Evolutionary conservation across 176 grass and related monocot species (phyloP).

Genomic region (Luzula sylvatica): DNA sequence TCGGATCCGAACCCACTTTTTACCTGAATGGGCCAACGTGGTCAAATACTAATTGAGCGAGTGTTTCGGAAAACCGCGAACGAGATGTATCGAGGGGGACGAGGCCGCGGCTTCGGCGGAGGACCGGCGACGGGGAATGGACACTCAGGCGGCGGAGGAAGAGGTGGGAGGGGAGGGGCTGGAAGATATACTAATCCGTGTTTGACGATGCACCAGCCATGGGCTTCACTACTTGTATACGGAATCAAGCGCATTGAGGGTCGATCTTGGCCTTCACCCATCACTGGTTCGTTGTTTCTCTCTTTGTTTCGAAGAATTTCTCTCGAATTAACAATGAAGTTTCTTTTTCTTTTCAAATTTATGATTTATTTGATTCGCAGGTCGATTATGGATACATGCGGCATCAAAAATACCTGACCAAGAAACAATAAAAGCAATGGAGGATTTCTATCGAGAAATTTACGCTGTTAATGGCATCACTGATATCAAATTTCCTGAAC

Average conservation of each 20-base stretch:
- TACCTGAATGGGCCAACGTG: too few relatives aligned
- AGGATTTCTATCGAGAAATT: conserved; percentile 78
- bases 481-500: conserved; percentile 51
- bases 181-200: conserved; percentile 47
- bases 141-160: conserved; percentile 4
- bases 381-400: conserved; percentile 84
- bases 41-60: too few relatives aligned
- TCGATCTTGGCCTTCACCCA: conserved; percentile 73
- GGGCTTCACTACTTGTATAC: conserved; percentile 82
- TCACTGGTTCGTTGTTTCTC: conserved; percentile 29
- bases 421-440: conserved; percentile 66
- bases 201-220: conserved; percentile 97
- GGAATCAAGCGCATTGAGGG: conserved; percentile 97
- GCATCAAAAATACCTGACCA: conserved; percentile 73
- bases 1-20: too few relatives aligned
- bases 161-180: background rate
- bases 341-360: background rate
- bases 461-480: conserved; percentile 57
- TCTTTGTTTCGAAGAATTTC: background rate
- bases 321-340: background rate
- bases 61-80: too few relatives aligned
- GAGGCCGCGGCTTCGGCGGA: background rate
- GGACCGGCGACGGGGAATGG: background rate
- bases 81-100: background rate
- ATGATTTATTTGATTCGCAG: conserved; percentile 8